Base-by-base conservation (phyloP, 257 asterid genomes). In the Solanum etuberosum region DNA sequence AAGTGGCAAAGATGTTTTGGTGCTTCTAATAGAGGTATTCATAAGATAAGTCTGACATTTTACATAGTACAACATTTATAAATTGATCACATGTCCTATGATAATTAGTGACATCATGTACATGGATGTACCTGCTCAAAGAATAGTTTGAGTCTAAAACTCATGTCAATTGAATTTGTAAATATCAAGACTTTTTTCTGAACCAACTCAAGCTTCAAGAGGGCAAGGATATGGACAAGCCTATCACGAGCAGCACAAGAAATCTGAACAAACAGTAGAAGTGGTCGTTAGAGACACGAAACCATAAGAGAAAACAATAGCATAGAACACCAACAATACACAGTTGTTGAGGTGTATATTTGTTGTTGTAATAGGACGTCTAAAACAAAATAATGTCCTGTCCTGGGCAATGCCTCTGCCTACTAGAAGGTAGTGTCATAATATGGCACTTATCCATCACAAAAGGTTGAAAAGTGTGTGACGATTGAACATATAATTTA, bases 141-240 rank as follows among this genome's bases (percentile, higher is more conserved):
- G 93, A 96, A 97, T 70, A 97, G 92, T 94, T 93, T 97, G 92
- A 97, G 88, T 87, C 96, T 95, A 91, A 93, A 97, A 91, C 99
- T 91, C 95, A 89, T 93, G 90, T 97, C 98, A 88, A 97, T 94
- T 43, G 99, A 87, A 88, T 97, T 97, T 34, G 98, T 91, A 91
- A 96, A 97, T 85, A 95, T 93, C 92, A 97, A 92, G 87, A 94
- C 98, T 94, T 92, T 97, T 92, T 94, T 96, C 90, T 95, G 98
- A 88, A 97, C 90, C 87, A 95, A 92, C 94, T 93, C 96, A 84
- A 94, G 90, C 93, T 94, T 95, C 91, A 96, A 89, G 86, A 97
- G 98, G 61, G 98, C 96, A 87, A 97, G 95, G 88, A 94, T 91
- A 87, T 97, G 90, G 67, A 97, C 91, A 88, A 95, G 93, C 94